These are phyloP conservation scores for Globisporangium abappressorium DNA, from an alignment of 352 stramenopile genomes.

Conservation along the genomic window DNA sequence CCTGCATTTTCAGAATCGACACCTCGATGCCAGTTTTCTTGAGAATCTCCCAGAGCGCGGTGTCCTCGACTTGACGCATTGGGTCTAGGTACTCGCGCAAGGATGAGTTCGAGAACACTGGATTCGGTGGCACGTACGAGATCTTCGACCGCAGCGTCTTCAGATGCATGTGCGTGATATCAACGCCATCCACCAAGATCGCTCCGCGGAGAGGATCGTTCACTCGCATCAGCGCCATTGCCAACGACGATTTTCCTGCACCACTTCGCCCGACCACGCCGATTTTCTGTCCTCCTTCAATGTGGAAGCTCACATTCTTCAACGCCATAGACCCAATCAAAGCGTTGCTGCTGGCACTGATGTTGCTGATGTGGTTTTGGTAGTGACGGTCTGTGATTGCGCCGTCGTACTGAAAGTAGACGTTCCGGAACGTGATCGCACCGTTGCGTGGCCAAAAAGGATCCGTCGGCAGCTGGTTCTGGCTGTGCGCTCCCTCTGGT, in stretches of 20 bases:
- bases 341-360: background rate
- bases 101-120: slow-evolving; percentile 91
- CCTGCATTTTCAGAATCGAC: slow-evolving; percentile 25
- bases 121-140: slow-evolving; percentile 85
- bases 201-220: slow-evolving; percentile 37
- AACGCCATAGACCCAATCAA: slow-evolving; percentile 29
- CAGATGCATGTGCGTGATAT: slow-evolving; percentile 51
- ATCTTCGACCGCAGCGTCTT: slow-evolving; percentile 44
- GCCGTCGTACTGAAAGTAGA: slow-evolving; percentile 29
- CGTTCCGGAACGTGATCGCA: slow-evolving; percentile 30
- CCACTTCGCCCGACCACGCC: slow-evolving; percentile 62
- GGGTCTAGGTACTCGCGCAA: slow-evolving; percentile 93
- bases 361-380: slow-evolving; percentile 30
- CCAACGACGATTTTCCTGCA: slow-evolving; percentile 56
- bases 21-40: slow-evolving; percentile 44
- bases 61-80: slow-evolving; percentile 69
- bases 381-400: background rate
- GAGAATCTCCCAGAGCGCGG: slow-evolving; percentile 42
- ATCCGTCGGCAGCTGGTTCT: slow-evolving; percentile 16
- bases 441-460: slow-evolving; percentile 28
- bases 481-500: slow-evolving; percentile 8
- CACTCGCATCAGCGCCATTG: slow-evolving; percentile 57
- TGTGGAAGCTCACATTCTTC: slow-evolving; percentile 44
- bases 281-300: slow-evolving; percentile 49
- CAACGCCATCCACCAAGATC: slow-evolving; percentile 88